These are phyloP conservation scores for Chenopodium formosanum DNA, from an alignment of 148 eudicot species.

Conservation along the genomic window DNA sequence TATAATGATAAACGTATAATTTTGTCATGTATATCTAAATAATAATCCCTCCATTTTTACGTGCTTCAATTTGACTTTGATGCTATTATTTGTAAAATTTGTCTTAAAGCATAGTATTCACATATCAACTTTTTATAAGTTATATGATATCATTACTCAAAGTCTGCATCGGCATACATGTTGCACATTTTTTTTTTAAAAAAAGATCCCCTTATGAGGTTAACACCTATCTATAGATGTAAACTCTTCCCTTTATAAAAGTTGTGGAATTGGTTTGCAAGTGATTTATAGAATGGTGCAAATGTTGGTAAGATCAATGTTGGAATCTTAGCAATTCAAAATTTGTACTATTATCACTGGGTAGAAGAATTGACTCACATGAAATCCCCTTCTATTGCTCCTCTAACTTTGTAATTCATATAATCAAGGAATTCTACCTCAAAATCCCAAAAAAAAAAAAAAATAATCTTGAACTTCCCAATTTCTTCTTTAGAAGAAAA, in stretches of 20 bases:
- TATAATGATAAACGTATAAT: no score
- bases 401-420: constrained; percentile 17
- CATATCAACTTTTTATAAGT: no score
- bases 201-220: no score
- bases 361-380: constrained; percentile 19
- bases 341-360: background rate
- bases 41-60: no score
- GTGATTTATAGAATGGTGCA: background rate
- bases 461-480: constrained; percentile 14
- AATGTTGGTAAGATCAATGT: constrained; percentile 1
- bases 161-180: no score
- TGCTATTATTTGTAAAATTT: no score
- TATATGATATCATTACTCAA: no score
- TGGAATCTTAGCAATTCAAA: background rate
- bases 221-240: no score
- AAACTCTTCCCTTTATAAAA: background rate
- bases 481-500: constrained; percentile 19
- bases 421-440: constrained; percentile 7
- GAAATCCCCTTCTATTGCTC: constrained; percentile 28
- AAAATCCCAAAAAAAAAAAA: constrained; percentile 1
- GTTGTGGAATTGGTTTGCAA: background rate
- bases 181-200: no score
- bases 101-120: no score
- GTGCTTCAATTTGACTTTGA: no score
- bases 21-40: no score